Conservation (phyloP, 2,329 filamentous ascomycete species). For the Emergomyces pasteurianus region DNA sequence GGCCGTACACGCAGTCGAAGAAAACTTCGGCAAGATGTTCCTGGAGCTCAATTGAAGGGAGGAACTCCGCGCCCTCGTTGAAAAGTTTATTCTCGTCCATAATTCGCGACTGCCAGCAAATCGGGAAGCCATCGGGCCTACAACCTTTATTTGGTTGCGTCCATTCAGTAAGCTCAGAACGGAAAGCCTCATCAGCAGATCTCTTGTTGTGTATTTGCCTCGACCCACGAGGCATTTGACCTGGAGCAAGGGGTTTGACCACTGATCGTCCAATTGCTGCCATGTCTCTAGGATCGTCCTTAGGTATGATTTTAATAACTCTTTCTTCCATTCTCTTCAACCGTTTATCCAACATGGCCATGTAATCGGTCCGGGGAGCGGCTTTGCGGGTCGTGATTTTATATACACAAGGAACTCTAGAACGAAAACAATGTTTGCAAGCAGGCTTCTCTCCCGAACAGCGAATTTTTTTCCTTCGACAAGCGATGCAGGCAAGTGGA, state of each 20-base stretch:
- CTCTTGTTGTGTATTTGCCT: constrained; percentile 57
- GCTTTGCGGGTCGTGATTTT: constrained; percentile 93
- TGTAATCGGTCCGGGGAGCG: constrained; percentile 90
- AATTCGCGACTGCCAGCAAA: constrained; percentile 48
- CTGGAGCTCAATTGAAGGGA: constrained; percentile 79
- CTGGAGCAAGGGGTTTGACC: constrained; percentile 66
- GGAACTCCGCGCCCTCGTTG: constrained; percentile 66
- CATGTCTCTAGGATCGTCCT: constrained; percentile 61
- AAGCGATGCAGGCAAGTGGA: constrained; percentile 89
- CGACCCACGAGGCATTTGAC: constrained; percentile 43
- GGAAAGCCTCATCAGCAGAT: constrained; percentile 76
- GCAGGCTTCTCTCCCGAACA: constrained; percentile 96
- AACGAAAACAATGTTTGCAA: constrained; percentile 89
- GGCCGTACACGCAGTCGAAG: constrained; percentile 91
- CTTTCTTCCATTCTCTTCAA: constrained; percentile 95
- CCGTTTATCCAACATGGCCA: constrained; percentile 96
- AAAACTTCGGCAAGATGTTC: constrained; percentile 90
- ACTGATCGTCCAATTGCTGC: constrained; percentile 62
- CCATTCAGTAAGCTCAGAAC: constrained; percentile 70
- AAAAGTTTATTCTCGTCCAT: constrained; percentile 65
- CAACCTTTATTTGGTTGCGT: constrained; percentile 46
- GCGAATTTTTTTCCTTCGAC: constrained; percentile 91
- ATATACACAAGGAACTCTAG: constrained; percentile 91
- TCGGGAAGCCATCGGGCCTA: constrained; percentile 38
- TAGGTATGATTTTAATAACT: constrained; percentile 90